Conservation (phyloP, 2,329 filamentous ascomycete genomes). For the Phaeosphaeria sp. region DNA sequence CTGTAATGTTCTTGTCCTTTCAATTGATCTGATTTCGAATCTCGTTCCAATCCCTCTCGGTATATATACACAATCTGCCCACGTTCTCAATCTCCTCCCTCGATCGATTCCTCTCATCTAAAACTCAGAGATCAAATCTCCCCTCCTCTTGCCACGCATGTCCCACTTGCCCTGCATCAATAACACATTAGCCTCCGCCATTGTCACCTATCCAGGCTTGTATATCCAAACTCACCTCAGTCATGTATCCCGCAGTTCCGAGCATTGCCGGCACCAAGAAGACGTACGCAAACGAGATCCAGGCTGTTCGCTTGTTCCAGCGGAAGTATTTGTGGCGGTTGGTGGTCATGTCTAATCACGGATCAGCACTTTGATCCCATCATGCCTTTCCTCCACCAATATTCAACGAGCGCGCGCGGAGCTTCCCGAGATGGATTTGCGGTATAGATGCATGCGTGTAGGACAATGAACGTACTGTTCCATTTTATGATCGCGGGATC, state of each 20-base stretch:
- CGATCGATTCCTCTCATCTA: conserved; percentile 48
- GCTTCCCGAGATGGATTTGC: too few relatives aligned
- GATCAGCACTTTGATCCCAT: conserved; percentile 12
- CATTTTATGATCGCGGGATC: conserved; percentile 65
- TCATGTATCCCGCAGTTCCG: conserved; percentile 76
- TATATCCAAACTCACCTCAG: conserved; percentile 73
- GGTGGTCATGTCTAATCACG: conserved; percentile 72
- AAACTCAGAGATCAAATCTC: conserved; percentile 82
- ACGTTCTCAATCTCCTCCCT: neutral
- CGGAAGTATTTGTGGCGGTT: conserved; percentile 95
- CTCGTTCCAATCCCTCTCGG: neutral
- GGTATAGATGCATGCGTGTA: conserved; percentile 37
- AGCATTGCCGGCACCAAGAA: conserved; percentile 74
- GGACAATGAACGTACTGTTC: conserved; percentile 55
- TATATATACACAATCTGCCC: neutral
- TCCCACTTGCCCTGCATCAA: conserved; percentile 78
- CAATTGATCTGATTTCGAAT: neutral
- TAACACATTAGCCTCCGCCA: conserved; percentile 11
- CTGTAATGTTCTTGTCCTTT: too few relatives aligned
- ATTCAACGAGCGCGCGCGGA: neutral
- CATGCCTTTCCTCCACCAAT: neutral
- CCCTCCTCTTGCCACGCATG: conserved; percentile 84
- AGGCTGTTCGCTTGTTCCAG: conserved; percentile 85
- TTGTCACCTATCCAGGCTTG: too few relatives aligned
- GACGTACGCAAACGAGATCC: conserved; percentile 79